Evolutionary conservation across 345 rosid genomes (phyloP), one percentile per base, ranked within the genome.

Genomic region (Populus simonii): DNA sequence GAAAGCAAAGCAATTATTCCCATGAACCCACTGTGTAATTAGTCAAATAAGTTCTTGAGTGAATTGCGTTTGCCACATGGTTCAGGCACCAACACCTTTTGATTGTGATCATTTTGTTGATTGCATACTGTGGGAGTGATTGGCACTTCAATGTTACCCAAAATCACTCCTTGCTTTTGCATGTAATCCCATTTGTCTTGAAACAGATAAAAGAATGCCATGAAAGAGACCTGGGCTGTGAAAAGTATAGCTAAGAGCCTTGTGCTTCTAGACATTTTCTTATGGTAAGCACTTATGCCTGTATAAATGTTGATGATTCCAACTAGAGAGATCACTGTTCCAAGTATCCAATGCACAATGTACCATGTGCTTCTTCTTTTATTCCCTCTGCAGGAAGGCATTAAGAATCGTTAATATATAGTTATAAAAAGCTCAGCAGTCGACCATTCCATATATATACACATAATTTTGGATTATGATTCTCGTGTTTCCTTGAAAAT

Each of bases 141-240:
- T 61, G 87, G 74, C 33, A 1, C 18, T 47, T 80, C 81, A 70
- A 12, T 69, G 70, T 66, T 23, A 63, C 78, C 84, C 68, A 47
- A 29, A 6, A 53, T 79, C 20, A 81, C 84, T 49, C 89, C 91
- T 84, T 92, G 93, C 84, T 82, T 86, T n/a, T 82, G 88, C 67
- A 93, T 70, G 47, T 92, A 87, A 8, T 86, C 93, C 97, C 95
- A 93, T 78, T 91, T 95, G 83, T 95, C 99, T 83, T 92, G 92
- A 74, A 90, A 76, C 71, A 95, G 92, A 76, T 95, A 95, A 77
- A 93, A 71, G 85, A 91, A 82, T 57, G 87, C 90, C 74, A 95
- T 80, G 78, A 84, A 85, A 41, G 83, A 85, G 87, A 92, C 68
- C 75, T 95, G 87, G 47, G 79, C 86, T 22, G 99, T 90, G 94